These are phyloP conservation scores for Vanrija sp. DNA, from an alignment of 1,284 basidiomycete species.

Conservation along the genomic window DNA sequence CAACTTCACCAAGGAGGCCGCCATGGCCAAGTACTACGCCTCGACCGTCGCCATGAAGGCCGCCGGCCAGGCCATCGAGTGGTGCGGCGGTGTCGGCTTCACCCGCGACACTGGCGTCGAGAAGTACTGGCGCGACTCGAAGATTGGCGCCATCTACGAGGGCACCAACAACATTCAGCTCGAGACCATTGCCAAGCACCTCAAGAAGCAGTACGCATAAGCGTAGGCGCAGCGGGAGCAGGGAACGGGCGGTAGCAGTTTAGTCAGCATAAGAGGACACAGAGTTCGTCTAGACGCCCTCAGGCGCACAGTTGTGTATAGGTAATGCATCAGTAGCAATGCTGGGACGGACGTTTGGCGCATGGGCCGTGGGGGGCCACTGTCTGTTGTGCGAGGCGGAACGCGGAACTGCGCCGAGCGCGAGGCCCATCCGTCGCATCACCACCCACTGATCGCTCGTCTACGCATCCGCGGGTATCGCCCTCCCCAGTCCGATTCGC, in stretches of 20 bases:
- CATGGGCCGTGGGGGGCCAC: no score
- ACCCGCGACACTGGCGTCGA: constrained; percentile 91
- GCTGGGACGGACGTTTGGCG: no score
- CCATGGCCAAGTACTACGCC: constrained; percentile 92
- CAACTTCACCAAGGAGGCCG: constrained; percentile 85
- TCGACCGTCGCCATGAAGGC: constrained; percentile 86
- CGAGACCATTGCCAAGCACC: constrained; percentile 89
- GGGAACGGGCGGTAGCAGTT: no score
- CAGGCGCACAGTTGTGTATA: no score
- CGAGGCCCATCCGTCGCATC: no score
- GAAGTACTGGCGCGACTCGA: constrained; percentile 92
- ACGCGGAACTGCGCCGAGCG: no score
- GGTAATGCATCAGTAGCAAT: no score
- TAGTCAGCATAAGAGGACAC: background rate
- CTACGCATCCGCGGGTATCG: no score
- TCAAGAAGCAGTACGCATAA: constrained; percentile 48
- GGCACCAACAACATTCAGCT: constrained; percentile 96
- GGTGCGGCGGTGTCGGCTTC: constrained; percentile 93
- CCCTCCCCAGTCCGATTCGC: no score
- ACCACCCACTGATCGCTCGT: no score
- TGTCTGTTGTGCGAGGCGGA: no score
- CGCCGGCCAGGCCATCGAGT: constrained; percentile 86
- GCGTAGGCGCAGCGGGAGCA: background rate
- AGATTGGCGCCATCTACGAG: constrained; percentile 93
- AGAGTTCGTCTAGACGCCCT: no score